Base-by-base conservation (phyloP, 768 basidiomycete species). In the Lactifluus hygrophoroides region DNA sequence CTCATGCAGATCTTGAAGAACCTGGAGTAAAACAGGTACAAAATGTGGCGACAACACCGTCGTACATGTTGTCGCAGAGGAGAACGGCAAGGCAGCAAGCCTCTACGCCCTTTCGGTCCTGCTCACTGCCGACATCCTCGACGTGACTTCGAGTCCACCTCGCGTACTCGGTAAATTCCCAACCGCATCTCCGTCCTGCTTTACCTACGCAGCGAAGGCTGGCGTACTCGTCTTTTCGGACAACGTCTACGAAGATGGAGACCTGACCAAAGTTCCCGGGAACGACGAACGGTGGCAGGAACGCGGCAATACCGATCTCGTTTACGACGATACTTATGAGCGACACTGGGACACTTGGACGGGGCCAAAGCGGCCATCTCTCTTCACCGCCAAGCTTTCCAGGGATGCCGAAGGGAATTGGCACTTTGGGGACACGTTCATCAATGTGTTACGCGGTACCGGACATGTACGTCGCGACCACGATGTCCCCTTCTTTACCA, bases 21-120 rank as follows among this genome's bases (percentile, higher is more conserved):
- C 90, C 38, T 79, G 72, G 35, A 97, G 69, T 32, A 99, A 77
- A 0, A 88, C 79, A 10, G 94, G 93, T 21, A 98, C 88, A 0
- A 93, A 88, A 69, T 94, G 85, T 5, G 86, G 77, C 1, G 91
- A 93, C 51, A 91, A 82, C 43, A 88, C 85, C n/a, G 69, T 93
- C 58, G 88, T 77, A 1, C 84, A 88, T 54, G 80, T 84, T 52
- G 79, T 87, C 23, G 78, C 74, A 5, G 75, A 78, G 28, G 80
- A 80, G 50, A 74, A 76, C 25, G 70, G 69, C 46, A 77, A 77
- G 65, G 73, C 69, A 47, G 75, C 83, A 19, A 76, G 82, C 42
- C 70, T 93, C 37, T 85, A 84, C 66, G 77, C 81, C 8, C 70
- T 87, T 51, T 75, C 82, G 28, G 66, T 91, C 67, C 67, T 74